Percentiles rank a stretch among this genome's conserved stretches.
phyloP scores from a whole-genome alignment of 495 filamentous ascomycete genomes.

The Oidiodendron maius region DNA sequence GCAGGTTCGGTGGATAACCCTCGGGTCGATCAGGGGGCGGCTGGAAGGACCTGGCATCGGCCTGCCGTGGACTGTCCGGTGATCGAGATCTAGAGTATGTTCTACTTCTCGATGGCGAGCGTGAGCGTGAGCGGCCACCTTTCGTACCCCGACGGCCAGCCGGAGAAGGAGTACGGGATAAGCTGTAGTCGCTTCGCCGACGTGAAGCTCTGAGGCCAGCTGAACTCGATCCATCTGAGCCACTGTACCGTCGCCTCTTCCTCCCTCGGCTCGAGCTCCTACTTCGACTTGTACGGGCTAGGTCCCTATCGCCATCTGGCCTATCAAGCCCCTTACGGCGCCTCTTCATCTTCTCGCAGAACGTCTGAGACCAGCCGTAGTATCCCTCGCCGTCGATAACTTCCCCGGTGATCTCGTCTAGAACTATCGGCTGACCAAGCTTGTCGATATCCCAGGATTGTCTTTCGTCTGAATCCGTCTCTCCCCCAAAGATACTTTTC shows the following conservation, averaged over 20 bases:
- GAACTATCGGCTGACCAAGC: conserved; percentile 61
- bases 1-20: conserved; percentile 16
- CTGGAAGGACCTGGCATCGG: conserved; percentile 22
- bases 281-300: conserved; percentile 39
- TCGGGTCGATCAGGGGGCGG: conserved; percentile 14
- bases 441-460: conserved; percentile 55
- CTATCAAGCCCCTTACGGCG: conserved; percentile 32
- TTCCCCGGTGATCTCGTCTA: conserved; percentile 56
- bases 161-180: conserved; percentile 43
- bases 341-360: conserved; percentile 77
- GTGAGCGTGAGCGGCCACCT: conserved; percentile 24
- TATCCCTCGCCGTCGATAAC: conserved; percentile 62
- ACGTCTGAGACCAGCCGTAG: conserved; percentile 78
- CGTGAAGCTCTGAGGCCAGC: conserved; percentile 9
- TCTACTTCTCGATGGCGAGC: conserved; percentile 26
- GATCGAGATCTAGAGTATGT: conserved; percentile 22
- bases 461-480: conserved; percentile 29
- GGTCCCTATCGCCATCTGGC: conserved; percentile 2
- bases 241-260: conserved; percentile 16
- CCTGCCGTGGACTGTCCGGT: conserved; percentile 22
- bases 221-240: conserved; percentile 13
- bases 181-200: conserved; percentile 15
- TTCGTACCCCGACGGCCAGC: neutral
- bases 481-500: conserved; percentile 50
- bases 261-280: conserved; percentile 27